These are phyloP conservation scores for Cytospora leucostoma DNA, from an alignment of 2,329 filamentous ascomycete genomes.

Conservation along the genomic window DNA sequence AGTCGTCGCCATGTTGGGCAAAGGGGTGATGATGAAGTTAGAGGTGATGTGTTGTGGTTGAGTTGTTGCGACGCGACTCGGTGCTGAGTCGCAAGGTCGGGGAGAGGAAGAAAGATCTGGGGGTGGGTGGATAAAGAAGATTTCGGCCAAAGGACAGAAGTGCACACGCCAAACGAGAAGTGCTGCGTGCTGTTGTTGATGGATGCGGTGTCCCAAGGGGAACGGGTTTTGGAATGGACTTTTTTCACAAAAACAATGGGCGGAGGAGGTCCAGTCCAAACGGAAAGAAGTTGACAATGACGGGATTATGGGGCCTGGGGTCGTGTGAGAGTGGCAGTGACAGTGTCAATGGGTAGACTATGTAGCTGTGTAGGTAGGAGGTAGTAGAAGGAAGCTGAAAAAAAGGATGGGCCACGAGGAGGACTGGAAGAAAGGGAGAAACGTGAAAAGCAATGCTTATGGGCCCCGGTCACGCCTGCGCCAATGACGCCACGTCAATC, in stretches of 20 bases:
- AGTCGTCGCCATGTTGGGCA: constrained; percentile 58
- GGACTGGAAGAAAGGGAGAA: constrained; percentile 25
- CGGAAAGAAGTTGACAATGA: constrained; percentile 8
- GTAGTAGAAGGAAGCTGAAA: constrained; percentile 26
- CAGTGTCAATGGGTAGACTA: background rate
- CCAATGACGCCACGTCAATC: background rate
- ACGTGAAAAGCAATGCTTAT: constrained; percentile 7
- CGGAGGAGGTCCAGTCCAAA: constrained; percentile 7
- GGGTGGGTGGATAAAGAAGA: constrained; percentile 17
- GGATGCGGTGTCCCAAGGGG: too few relatives aligned
- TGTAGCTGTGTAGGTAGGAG: constrained; percentile 1
- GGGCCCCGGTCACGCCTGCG: background rate
- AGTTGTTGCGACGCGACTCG: background rate
- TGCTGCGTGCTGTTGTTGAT: background rate
- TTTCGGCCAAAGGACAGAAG: constrained; percentile 6
- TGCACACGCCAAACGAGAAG: background rate
- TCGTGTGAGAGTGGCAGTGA: too few relatives aligned
- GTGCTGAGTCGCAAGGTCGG: background rate
- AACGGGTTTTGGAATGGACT: background rate
- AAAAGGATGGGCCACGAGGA: constrained; percentile 23
- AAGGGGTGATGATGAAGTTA: constrained; percentile 22
- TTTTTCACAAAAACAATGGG: constrained; percentile 3
- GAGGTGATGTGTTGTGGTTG: background rate
- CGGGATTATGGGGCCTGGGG: constrained; percentile 13
- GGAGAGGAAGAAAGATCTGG: background rate